A percentile compares a stretch with the other conserved stretches of the same genome.
Conservation (phyloP, 2,329 filamentous ascomycete species). For the Verticillium dahliae region DNA sequence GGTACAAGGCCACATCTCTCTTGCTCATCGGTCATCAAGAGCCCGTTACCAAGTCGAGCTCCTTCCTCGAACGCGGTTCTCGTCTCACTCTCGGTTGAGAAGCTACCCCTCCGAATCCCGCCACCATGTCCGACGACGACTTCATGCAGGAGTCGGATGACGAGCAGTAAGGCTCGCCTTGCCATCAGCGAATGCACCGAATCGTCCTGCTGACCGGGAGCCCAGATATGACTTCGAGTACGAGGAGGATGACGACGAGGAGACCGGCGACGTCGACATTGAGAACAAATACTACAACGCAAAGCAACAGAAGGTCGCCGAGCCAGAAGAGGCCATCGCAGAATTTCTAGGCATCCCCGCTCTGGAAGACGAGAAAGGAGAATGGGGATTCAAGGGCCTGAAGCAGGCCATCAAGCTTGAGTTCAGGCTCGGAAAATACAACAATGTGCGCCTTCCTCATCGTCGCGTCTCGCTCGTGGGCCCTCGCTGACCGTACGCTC, state of each 20-base stretch:
- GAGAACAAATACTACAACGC: slow-evolving; percentile 99
- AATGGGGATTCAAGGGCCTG: slow-evolving; percentile 97
- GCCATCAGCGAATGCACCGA: background rate
- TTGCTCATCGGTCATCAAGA: too few species aligned
- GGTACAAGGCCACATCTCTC: too few species aligned
- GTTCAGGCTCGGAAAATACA: slow-evolving; percentile 84
- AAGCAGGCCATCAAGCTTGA: slow-evolving; percentile 98
- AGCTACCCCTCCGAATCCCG: slow-evolving; percentile 70
- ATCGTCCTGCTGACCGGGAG: slow-evolving; percentile 7
- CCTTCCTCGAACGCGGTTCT: slow-evolving; percentile 38
- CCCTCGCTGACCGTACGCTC: slow-evolving; percentile 15
- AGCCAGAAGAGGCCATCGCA: slow-evolving; percentile 80
- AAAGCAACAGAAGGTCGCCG: slow-evolving; percentile 86
- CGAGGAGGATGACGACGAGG: slow-evolving; percentile 84
- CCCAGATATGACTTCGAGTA: slow-evolving; percentile 89
- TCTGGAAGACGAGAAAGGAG: slow-evolving; percentile 84
- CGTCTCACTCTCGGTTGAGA: slow-evolving; percentile 73
- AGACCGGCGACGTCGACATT: slow-evolving; percentile 84
- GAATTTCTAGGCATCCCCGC: slow-evolving; percentile 87
- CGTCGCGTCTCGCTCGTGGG: background rate
- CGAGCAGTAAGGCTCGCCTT: slow-evolving; percentile 27
- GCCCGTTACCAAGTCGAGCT: too few species aligned
- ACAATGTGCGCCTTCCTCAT: slow-evolving; percentile 51
- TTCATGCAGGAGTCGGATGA: slow-evolving; percentile 43
- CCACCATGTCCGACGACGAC: slow-evolving; percentile 44